Conservation (phyloP, 768 basidiomycete species). For the Tricholoma hemisulphureum region DNA sequence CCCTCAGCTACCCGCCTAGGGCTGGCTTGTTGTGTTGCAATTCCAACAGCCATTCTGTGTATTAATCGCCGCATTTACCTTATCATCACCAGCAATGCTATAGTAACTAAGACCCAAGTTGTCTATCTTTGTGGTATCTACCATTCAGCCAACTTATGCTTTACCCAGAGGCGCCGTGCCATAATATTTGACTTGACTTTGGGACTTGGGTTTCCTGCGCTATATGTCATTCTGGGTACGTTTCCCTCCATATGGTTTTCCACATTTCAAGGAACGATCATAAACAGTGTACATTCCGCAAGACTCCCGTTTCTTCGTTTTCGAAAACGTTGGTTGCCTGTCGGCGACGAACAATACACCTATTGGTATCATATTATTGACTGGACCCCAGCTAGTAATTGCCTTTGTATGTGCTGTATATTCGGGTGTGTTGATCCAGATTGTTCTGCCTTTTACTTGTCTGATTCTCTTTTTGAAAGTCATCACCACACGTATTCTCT, state of each 20-base stretch:
- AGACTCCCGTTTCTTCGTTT: slow-evolving; percentile 45
- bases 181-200: slow-evolving; percentile 52
- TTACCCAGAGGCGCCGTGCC: slow-evolving; percentile 40
- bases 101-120: background rate
- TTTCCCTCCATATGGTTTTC: background rate
- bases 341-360: slow-evolving; percentile 37
- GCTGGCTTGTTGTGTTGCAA: background rate
- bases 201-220: slow-evolving; percentile 50
- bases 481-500: background rate
- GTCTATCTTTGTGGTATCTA: background rate
- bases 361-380: slow-evolving; percentile 33
- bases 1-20: background rate
- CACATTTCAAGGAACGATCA: background rate
- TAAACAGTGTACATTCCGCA: slow-evolving; percentile 51
- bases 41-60: background rate
- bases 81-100: background rate
- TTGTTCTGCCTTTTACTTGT: background rate
- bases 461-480: background rate
- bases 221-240: slow-evolving; percentile 28
- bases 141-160: background rate
- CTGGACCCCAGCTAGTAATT: slow-evolving; percentile 39
- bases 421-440: slow-evolving; percentile 34
- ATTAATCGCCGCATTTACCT: background rate
- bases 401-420: slow-evolving; percentile 41
- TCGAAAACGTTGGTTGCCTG: slow-evolving; percentile 48